Percentiles rank a stretch among this genome's conserved stretches.
phyloP scores from a whole-genome alignment of 1,139 yeast genomes.

The Pichia sp. region DNA sequence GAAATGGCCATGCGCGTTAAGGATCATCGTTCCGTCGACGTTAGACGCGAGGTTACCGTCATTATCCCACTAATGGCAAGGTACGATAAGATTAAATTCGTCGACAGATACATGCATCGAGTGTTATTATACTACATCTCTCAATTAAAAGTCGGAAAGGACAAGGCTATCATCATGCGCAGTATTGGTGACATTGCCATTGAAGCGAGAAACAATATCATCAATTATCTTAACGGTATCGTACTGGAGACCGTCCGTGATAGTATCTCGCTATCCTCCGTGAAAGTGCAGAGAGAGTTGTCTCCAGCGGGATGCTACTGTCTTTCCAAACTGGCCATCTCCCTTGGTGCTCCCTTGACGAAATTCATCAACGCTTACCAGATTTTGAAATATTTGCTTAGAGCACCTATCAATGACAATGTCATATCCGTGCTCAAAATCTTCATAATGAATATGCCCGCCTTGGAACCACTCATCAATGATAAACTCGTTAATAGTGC shows the following conservation, averaged over 20 bases:
- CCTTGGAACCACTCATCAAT: constrained; percentile 66
- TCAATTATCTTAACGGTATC: constrained; percentile 75
- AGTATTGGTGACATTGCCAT: constrained; percentile 82
- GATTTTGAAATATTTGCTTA: constrained; percentile 69
- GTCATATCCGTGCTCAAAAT: constrained; percentile 69
- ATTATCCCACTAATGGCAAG: constrained; percentile 78
- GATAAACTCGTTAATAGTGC: constrained; percentile 66
- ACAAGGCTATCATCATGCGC: constrained; percentile 68
- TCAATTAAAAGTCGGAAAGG: constrained; percentile 66
- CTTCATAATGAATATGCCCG: constrained; percentile 69
- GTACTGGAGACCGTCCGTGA: constrained; percentile 79
- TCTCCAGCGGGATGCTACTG: constrained; percentile 90
- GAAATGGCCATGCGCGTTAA: constrained; percentile 69
- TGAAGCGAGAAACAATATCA: constrained; percentile 81
- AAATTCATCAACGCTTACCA: constrained; percentile 75
- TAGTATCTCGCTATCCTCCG: constrained; percentile 57
- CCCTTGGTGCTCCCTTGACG: constrained; percentile 93
- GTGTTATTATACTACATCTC: constrained; percentile 72
- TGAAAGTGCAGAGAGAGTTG: constrained; percentile 59
- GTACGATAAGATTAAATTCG: constrained; percentile 71
- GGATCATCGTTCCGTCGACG: constrained; percentile 67
- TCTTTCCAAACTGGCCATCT: constrained; percentile 75
- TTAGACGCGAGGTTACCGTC: constrained; percentile 76
- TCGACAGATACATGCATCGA: constrained; percentile 73
- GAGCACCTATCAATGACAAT: constrained; percentile 75